These are phyloP conservation scores for Cenchrus americanus DNA, from an alignment of 176 grass and related monocot species.

Conservation along the genomic window DNA sequence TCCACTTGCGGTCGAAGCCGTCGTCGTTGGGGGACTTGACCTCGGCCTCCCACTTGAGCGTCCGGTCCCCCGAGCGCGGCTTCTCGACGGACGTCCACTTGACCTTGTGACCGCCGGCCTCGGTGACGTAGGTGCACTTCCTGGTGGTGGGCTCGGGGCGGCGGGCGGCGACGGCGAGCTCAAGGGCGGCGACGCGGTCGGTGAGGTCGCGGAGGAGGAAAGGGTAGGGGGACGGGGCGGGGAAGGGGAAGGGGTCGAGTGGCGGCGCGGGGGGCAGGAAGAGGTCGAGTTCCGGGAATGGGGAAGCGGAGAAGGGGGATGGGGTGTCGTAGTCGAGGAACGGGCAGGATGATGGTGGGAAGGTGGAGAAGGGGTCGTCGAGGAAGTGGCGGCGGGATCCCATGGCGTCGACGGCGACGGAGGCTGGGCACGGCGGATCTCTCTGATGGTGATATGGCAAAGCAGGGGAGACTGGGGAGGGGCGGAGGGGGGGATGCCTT, in stretches of 20 bases:
- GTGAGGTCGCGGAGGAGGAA: slow-evolving; percentile 53
- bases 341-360: slow-evolving; percentile 29
- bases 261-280: not conserved
- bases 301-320: not conserved
- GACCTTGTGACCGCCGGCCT: slow-evolving; percentile 59
- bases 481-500: too few species aligned
- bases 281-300: slow-evolving; percentile 11
- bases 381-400: slow-evolving; percentile 36
- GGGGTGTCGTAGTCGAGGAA: slow-evolving; percentile 28
- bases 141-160: slow-evolving; percentile 2
- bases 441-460: too few species aligned
- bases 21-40: slow-evolving; percentile 51
- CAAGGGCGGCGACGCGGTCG: slow-evolving; percentile 65
- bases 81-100: slow-evolving; percentile 65
- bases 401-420: slow-evolving; percentile 8
- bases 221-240: slow-evolving; percentile 1
- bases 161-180: slow-evolving; percentile 47
- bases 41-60: slow-evolving; percentile 63
- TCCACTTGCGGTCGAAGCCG: slow-evolving; percentile 83
- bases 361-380: slow-evolving; percentile 49
- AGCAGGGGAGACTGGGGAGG: too few species aligned
- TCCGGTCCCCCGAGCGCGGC: slow-evolving; percentile 35
- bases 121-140: slow-evolving; percentile 69
- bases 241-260: not conserved
- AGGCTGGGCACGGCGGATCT: not conserved